Base-by-base conservation (phyloP, 2,329 filamentous ascomycete species). In the Fusarium coicis region DNA sequence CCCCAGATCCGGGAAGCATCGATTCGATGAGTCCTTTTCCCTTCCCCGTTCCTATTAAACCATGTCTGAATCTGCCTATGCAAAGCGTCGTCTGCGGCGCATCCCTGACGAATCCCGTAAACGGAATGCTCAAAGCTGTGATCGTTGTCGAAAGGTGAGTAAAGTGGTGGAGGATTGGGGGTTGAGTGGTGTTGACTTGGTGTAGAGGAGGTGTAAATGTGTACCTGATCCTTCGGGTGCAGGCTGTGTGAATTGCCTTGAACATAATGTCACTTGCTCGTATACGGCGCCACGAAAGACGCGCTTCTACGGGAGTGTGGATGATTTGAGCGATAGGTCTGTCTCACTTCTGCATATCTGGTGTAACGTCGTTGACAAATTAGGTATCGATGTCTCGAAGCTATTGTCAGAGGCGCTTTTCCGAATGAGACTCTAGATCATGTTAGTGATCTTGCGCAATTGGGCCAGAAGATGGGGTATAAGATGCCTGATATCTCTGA, bases 241-340 rank as follows among this genome's bases (percentile, higher is more conserved):
- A 39, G 78, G 76, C 36, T 83, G 81, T 62, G 69, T 80, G 30
- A 75, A 78, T 32, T 83, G 81, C 58, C 70, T 80, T 32, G 78
- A 80, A 58, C 80, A 81, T 43, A 76, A 78, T 39, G 70, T 75
- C n/a, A 67, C 75, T 21, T 83, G 81, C 66, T 77, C 78, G 19
- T 83, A 79, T 37, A 82, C 79, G 11, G 72, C 80, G 10, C 81
- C 80, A 4, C 76, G 80, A 11, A 82, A 81, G 72, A 81, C 80
- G n/a, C 75, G 72, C 12, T 82, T 83, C 70, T 83, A 83, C 34
- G 81, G 81, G 2, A 82, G 80, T 55, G 63, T 83, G 10, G 81
- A 82, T 43, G 80, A 82, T 60, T 66, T 83, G 26, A 82, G 81
- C 53, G 81, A 82, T 58, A 70, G 80, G 81, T 81, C 54, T 50